Conservation (phyloP, 139 green algal genomes). For the Coelastrella sp. region DNA sequence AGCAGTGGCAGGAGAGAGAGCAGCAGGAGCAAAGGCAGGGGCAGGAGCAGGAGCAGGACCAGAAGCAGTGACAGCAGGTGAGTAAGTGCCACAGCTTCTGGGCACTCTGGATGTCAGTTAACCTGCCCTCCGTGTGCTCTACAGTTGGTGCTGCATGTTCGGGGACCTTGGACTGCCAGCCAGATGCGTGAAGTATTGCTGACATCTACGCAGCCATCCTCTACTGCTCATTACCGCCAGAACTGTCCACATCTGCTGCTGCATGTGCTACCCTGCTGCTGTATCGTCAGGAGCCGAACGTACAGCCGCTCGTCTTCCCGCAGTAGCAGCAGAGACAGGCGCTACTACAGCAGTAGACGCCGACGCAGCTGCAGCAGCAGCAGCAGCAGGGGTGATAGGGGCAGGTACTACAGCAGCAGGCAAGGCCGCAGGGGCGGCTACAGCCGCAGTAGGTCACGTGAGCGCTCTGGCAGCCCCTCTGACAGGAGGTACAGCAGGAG, state of each 20-base stretch:
- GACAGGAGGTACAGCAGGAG: neutral
- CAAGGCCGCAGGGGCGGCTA: neutral
- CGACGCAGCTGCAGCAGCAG: neutral
- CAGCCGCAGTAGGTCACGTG: neutral
- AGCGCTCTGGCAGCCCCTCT: neutral
- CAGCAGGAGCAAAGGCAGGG: neutral
- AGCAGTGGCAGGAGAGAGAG: neutral
- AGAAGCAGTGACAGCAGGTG: slow-evolving; percentile 9
- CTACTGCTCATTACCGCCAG: neutral
- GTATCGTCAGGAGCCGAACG: neutral
- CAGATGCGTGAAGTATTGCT: too few species aligned
- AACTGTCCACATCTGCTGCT: neutral
- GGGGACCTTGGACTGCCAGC: too few species aligned
- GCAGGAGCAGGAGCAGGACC: slow-evolving; percentile 4
- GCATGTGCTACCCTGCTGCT: neutral
- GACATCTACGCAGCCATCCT: too few species aligned
- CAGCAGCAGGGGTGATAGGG: slow-evolving; percentile 6
- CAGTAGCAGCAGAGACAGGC: slow-evolving; percentile 24
- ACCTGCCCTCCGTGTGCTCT: too few species aligned
- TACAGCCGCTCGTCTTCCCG: neutral
- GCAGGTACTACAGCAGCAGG: slow-evolving; percentile 1
- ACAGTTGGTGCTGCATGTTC: too few species aligned
- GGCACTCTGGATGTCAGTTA: too few species aligned
- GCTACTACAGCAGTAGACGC: slow-evolving; percentile 3
- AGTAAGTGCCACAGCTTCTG: neutral